Percentiles rank a stretch among this genome's conserved stretches.
Evolutionary conservation across 192 early-diverging fungal species (phyloP).

Genomic region (Nowakowskiella sp.): DNA sequence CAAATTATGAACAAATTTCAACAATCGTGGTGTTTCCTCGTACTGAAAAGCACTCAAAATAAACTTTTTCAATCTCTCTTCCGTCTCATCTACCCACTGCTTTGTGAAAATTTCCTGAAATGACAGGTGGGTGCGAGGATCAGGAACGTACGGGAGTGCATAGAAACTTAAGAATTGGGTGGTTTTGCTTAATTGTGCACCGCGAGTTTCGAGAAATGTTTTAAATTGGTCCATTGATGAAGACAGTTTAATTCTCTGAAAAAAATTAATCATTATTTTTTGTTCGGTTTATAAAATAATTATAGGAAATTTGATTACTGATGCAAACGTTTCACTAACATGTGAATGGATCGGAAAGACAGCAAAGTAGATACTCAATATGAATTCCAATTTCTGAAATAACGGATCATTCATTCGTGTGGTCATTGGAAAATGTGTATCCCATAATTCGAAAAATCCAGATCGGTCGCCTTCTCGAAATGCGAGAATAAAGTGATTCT

Average conservation of each 20-base stretch:
- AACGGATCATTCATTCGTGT: slow-evolving; percentile 17
- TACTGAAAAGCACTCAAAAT: slow-evolving; percentile 19
- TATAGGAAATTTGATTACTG: slow-evolving; percentile 11
- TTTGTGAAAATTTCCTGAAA: slow-evolving; percentile 36
- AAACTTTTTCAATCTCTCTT: slow-evolving; percentile 25
- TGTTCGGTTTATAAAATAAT: slow-evolving; percentile 2
- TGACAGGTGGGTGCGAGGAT: slow-evolving; percentile 38
- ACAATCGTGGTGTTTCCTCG: slow-evolving; percentile 21
- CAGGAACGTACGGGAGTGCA: slow-evolving; percentile 48
- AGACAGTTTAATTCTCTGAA: slow-evolving; percentile 5
- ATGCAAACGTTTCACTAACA: slow-evolving; percentile 9
- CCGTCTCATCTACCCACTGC: slow-evolving; percentile 22
- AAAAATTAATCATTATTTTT: neutral
- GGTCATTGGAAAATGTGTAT: slow-evolving; percentile 24
- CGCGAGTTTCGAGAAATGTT: slow-evolving; percentile 39
- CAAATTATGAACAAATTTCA: too few relatives aligned
- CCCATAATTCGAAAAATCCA: slow-evolving; percentile 41
- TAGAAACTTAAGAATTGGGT: slow-evolving; percentile 43
- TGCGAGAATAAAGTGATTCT: slow-evolving; percentile 30
- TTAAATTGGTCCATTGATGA: slow-evolving; percentile 42
- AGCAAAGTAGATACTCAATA: slow-evolving; percentile 42
- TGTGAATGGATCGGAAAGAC: slow-evolving; percentile 31
- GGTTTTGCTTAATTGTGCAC: slow-evolving; percentile 33
- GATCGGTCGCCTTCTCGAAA: slow-evolving; percentile 36
- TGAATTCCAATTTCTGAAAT: slow-evolving; percentile 34